Base-by-base conservation (phyloP, 2,329 filamentous ascomycete genomes). In the Penicillium sp. region DNA sequence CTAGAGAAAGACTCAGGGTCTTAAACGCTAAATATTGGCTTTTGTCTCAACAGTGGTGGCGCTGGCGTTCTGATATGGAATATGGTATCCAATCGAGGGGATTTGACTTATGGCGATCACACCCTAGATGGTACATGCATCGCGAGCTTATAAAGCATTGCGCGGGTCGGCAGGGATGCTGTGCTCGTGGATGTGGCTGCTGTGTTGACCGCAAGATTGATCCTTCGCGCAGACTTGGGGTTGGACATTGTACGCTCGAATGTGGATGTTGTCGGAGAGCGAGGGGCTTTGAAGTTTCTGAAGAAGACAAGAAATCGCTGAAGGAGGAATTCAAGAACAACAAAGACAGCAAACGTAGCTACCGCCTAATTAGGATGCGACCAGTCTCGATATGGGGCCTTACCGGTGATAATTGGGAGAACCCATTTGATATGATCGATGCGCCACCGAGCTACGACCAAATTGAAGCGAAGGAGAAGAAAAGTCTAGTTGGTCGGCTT, bases 21-120 rank as follows among this genome's bases (percentile, higher is more conserved):
- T 29, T 47, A 1, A 29, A 39, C 1, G 29, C 38, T n/a, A 39
- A 7, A 38, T 47, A 36, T 18, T 47, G 44, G 44, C 36, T 47
- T 7, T 32, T 47, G 5, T 41, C 39, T 16, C 41, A 7, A 3
- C n/a, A 47, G 26, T 51, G 49, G 49, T 51, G 49, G 42, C 11
- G 13, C 19, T 26, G 13, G 23, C 30, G 40, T 23, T 19, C 9
- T 23, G 38, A 23, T 19, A 36, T 29, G 4, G 23, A 14, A 23
- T 32, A 41, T 10, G 26, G 44, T 1, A n/a, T 30, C 1, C 35
- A 50, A 7, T 36, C 18, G 18, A 38, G 50, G 41, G 50, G 14
- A 35, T 53, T 56, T 38, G 34, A 53, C 4, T 18, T 56, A 19
- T 56, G 54, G 54, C 54, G 50, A 23, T 54, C 54, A 53, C 45